These are phyloP conservation scores for Didymellaceae sp. DNA, from an alignment of 2,329 filamentous ascomycete genomes.

Conservation along the genomic window DNA sequence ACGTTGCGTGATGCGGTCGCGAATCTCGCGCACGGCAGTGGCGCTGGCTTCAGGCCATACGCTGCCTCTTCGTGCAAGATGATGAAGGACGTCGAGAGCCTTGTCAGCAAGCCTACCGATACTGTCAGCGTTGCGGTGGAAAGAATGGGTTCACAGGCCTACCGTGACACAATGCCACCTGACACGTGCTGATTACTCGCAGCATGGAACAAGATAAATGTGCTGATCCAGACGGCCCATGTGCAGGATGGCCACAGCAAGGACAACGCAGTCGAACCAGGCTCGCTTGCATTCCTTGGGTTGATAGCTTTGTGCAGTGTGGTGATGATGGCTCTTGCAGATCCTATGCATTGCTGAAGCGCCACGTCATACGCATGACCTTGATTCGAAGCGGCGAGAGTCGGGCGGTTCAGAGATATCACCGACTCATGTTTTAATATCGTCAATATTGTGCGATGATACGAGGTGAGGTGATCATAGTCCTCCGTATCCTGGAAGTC, in stretches of 20 bases:
- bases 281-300: constrained; percentile 14
- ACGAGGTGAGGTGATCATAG: constrained; percentile 29
- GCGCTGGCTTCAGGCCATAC: constrained; percentile 42
- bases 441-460: constrained; percentile 53
- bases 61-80: constrained; percentile 35
- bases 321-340: constrained; percentile 57
- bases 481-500: constrained; percentile 54
- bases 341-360: constrained; percentile 59
- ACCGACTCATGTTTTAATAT: constrained; percentile 58
- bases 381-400: constrained; percentile 55
- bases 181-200: constrained; percentile 56
- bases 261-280: constrained; percentile 34
- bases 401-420: constrained; percentile 60
- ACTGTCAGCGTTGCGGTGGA: neutral
- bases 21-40: constrained; percentile 35
- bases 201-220: constrained; percentile 59
- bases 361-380: constrained; percentile 56
- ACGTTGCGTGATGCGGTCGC: constrained; percentile 22
- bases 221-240: constrained; percentile 62
- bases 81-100: constrained; percentile 33
- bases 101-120: constrained; percentile 30
- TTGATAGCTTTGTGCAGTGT: constrained; percentile 45
- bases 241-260: constrained; percentile 61
- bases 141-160: too few species aligned
- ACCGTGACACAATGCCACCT: constrained; percentile 50